Evolutionary conservation across 495 filamentous ascomycete species (phyloP).

Genomic region (Neurospora tetrasperma): DNA sequence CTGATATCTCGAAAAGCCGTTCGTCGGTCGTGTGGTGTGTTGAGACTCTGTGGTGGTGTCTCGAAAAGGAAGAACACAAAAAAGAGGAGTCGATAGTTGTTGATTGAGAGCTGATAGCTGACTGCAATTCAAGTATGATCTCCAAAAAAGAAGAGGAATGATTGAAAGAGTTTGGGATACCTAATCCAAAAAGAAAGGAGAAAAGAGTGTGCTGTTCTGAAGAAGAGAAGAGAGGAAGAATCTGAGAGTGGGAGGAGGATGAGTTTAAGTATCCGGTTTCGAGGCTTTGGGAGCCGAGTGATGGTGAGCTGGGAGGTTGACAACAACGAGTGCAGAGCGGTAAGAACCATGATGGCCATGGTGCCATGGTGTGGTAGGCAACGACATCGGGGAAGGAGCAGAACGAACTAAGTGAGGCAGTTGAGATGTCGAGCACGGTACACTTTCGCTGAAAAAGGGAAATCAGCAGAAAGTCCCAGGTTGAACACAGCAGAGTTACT

Average conservation of each 20-base stretch:
- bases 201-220: slow-evolving; percentile 14
- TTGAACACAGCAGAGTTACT: neutral
- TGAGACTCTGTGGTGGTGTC: neutral
- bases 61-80: neutral
- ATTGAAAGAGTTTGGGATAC: slow-evolving; percentile 14
- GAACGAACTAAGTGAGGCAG: neutral
- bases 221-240: slow-evolving; percentile 4
- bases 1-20: neutral
- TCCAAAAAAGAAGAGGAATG: slow-evolving; percentile 19
- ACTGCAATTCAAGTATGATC: slow-evolving; percentile 17
- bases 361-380: neutral
- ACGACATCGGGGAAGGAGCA: neutral
- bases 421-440: neutral
- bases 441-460: neutral
- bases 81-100: neutral
- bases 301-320: neutral
- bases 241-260: neutral
- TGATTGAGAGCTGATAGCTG: neutral
- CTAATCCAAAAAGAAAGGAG: slow-evolving; percentile 20
- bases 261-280: neutral
- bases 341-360: neutral
- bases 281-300: neutral
- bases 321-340: neutral
- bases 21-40: neutral
- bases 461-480: neutral